These are phyloP conservation scores for Leccinellum albellum DNA, from an alignment of 768 basidiomycete genomes.

Conservation along the genomic window DNA sequence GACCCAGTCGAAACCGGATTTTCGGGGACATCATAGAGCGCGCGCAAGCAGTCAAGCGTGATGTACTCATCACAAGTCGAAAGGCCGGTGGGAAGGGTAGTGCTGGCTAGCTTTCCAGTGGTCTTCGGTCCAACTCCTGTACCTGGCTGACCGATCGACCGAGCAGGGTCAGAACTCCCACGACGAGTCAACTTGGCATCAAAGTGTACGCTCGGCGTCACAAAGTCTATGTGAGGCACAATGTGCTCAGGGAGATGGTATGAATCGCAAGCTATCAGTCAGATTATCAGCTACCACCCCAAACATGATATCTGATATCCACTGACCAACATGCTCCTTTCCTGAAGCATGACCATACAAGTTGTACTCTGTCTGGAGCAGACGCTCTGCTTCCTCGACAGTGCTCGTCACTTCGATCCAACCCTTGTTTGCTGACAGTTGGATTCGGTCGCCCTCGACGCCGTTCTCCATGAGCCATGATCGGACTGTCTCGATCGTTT, in stretches of 20 bases:
- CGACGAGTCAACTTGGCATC: slow-evolving; percentile 22
- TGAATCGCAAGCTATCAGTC: slow-evolving; percentile 28
- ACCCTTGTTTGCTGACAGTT: slow-evolving; percentile 19
- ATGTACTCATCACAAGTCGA: slow-evolving; percentile 27
- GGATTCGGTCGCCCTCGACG: slow-evolving; percentile 20
- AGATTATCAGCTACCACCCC: neutral
- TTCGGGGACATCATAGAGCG: slow-evolving; percentile 24
- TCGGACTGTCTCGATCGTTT: slow-evolving; percentile 25
- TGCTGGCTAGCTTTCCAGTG: slow-evolving; percentile 5
- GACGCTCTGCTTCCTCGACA: slow-evolving; percentile 32
- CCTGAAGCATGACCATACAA: slow-evolving; percentile 29
- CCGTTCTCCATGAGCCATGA: slow-evolving; percentile 29
- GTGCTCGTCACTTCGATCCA: slow-evolving; percentile 28
- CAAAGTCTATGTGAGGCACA: slow-evolving; percentile 32
- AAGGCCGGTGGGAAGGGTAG: slow-evolving; percentile 4
- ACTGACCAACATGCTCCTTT: slow-evolving; percentile 28
- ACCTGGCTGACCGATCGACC: neutral
- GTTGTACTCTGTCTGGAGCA: slow-evolving; percentile 33
- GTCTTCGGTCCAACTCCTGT: slow-evolving; percentile 19
- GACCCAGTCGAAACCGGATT: slow-evolving; percentile 9
- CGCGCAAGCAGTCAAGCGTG: slow-evolving; percentile 29
- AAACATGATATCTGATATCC: neutral
- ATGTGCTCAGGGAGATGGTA: slow-evolving; percentile 33
- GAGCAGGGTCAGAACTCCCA: neutral
- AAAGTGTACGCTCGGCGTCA: slow-evolving; percentile 33